Evolutionary conservation across 2,329 filamentous ascomycete genomes (phyloP).

Genomic region (Microdochium nivale): DNA sequence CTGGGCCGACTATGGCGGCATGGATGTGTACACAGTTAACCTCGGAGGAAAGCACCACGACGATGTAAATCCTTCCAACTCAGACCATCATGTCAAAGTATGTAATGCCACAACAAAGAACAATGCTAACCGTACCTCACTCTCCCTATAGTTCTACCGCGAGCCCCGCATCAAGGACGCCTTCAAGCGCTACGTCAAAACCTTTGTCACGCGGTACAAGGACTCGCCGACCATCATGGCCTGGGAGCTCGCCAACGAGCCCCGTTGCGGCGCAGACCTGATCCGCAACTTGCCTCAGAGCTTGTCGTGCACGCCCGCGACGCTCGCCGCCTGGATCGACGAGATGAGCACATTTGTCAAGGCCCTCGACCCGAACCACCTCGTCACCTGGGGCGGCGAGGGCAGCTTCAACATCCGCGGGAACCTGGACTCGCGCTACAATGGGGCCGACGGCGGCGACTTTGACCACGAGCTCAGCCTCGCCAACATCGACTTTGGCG

Average conservation of each 20-base stretch:
- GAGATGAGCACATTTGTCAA: conserved; percentile 49
- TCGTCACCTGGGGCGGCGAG: conserved; percentile 49
- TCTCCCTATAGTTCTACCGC: conserved; percentile 32
- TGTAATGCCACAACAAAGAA: not conserved
- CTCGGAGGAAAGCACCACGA: conserved; percentile 42
- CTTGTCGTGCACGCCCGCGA: conserved; percentile 27
- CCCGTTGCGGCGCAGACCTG: conserved; percentile 36
- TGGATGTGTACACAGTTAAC: conserved; percentile 50
- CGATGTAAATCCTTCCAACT: conserved; percentile 33
- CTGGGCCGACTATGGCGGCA: conserved; percentile 52
- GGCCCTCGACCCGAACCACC: conserved; percentile 38
- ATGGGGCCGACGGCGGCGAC: conserved; percentile 40
- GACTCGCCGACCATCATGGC: conserved; percentile 52
- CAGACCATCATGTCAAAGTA: not conserved
- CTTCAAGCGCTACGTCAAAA: conserved; percentile 49
- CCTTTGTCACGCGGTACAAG: conserved; percentile 50
- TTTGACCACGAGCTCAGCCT: conserved; percentile 41
- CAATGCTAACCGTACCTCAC: not conserved
- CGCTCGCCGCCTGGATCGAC: conserved; percentile 37
- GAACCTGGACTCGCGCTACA: conserved; percentile 35
- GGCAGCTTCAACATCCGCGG: conserved; percentile 41
- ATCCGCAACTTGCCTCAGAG: conserved; percentile 35
- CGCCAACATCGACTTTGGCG: conserved; percentile 42
- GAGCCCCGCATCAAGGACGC: conserved; percentile 40
- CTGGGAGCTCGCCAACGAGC: conserved; percentile 61